Conservation (phyloP, 1,284 basidiomycete species). For the Cutaneotrichosporon arboriforme region DNA sequence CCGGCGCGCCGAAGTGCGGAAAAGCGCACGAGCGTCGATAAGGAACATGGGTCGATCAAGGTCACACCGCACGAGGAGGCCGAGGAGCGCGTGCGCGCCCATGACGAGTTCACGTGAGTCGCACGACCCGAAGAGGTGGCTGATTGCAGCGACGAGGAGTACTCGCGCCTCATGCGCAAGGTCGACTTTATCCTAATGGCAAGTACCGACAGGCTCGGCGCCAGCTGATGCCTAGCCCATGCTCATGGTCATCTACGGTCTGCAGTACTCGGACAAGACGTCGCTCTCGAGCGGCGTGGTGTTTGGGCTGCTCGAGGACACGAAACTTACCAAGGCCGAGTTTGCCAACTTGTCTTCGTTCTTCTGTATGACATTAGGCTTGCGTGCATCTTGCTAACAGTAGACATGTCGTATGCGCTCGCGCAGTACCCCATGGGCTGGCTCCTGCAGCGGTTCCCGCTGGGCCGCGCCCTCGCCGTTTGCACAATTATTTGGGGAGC, state of each 20-base stretch:
- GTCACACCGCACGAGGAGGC: background rate
- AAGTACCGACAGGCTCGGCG: background rate
- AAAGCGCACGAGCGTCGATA: background rate
- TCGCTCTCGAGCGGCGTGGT: constrained; percentile 12
- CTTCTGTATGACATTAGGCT: constrained; percentile 5
- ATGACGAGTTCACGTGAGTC: constrained; percentile 9
- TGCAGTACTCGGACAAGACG: constrained; percentile 15
- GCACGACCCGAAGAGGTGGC: too few species aligned
- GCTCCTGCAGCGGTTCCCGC: constrained; percentile 25
- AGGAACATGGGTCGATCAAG: background rate
- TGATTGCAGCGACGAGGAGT: background rate
- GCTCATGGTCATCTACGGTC: constrained; percentile 12
- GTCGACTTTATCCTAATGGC: constrained; percentile 15
- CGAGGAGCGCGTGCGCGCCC: constrained; percentile 12
- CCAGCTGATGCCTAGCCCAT: background rate
- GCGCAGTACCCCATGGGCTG: constrained; percentile 29
- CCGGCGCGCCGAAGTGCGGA: background rate
- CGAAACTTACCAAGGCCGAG: constrained; percentile 23
- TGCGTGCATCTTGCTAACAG: constrained; percentile 1
- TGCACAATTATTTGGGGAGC: constrained; percentile 24
- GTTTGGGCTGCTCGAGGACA: constrained; percentile 29
- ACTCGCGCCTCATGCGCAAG: constrained; percentile 13
- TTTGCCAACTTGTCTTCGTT: constrained; percentile 22
- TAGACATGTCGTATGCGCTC: constrained; percentile 22
- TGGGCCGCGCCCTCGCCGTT: constrained; percentile 21